Percentiles rank a stretch among this genome's conserved stretches.
These are phyloP conservation scores for Mortierella sp. DNA, from an alignment of 371 early-diverging fungal species.

Conservation along the genomic window DNA sequence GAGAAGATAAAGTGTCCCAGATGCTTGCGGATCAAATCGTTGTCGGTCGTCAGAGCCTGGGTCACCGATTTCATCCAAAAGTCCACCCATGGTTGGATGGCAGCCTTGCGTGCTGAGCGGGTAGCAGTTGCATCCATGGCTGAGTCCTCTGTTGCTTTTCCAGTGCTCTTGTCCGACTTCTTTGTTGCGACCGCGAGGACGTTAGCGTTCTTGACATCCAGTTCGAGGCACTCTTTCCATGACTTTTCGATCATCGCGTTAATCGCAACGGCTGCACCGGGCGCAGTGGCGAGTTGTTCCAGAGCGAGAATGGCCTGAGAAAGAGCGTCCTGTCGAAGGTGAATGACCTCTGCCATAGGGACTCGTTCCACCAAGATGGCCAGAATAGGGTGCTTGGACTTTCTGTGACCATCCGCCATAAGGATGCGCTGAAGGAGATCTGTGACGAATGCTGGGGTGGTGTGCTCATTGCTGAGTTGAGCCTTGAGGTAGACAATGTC, in stretches of 20 bases:
- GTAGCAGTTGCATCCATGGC: conserved; percentile 13
- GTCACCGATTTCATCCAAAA: conserved; percentile 58
- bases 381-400: conserved; percentile 81
- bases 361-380: conserved; percentile 74
- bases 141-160: not conserved
- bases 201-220: conserved; percentile 37
- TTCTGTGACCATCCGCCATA: conserved; percentile 72
- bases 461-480: conserved; percentile 35
- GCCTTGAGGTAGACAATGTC: conserved; percentile 66
- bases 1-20: conserved; percentile 56
- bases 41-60: conserved; percentile 54
- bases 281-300: conserved; percentile 75
- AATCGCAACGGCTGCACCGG: conserved; percentile 72
- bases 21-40: conserved; percentile 56
- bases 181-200: not conserved
- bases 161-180: conserved; percentile 5
- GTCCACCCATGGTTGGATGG: conserved; percentile 52
- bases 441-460: conserved; percentile 58
- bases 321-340: conserved; percentile 69
- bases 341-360: conserved; percentile 65
- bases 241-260: conserved; percentile 50
- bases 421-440: conserved; percentile 64
- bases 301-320: conserved; percentile 70
- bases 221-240: conserved; percentile 59
- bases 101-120: conserved; percentile 20